Base-by-base conservation (phyloP, 139 green algal genomes). In the Chlorella sp. region DNA sequence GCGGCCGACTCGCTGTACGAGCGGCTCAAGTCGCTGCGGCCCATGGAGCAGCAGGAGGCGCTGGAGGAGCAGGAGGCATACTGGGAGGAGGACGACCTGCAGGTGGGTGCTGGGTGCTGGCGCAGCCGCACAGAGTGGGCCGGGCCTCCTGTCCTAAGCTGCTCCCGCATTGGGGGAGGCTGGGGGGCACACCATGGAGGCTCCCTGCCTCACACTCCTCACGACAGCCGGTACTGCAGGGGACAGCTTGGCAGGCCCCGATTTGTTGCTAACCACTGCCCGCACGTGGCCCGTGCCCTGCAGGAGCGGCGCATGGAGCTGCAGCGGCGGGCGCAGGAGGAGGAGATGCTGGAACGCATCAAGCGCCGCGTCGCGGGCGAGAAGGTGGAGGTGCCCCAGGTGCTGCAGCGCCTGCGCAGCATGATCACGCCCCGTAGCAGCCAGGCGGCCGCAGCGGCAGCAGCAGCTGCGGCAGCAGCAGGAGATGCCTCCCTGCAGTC, bases 341-440 rank as follows among this genome's bases (percentile, higher is more conserved):
- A 86, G 13, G 46, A 86, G 80, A 46, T 90, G 80, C 81, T 90
- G 79, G 83, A 90, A 64, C 72, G 88, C 36, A 79, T 90, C 48
- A 85, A 90, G 86, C 58, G 84, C 30, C 76, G 86, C 43, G 84
- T 90, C 60, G 88, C 77, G 73, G 86, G 76, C 28, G 43, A 38
- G 32, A 58, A 48, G 60, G 73, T 76, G 70, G 41, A 76, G 28
- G 70, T 76, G 4, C 79, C 64, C 22, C 41, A 20, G n/a, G 38
- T 44, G 56, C 76, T 67, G 11, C 24, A 40, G 64, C 40, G 38
- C 43, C 32, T 41, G 43, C 41, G 40, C 51, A 85, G 44, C 40
- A 43, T 51, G 48, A 20, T 72, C 64, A 75, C 60, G 62, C 54
- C 60, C 38, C 41, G 69, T 5, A 22, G 16, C 14, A 22, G 19